Conservation (phyloP, 371 early-diverging fungal genomes). For the Cokeromyces recurvatus region DNA sequence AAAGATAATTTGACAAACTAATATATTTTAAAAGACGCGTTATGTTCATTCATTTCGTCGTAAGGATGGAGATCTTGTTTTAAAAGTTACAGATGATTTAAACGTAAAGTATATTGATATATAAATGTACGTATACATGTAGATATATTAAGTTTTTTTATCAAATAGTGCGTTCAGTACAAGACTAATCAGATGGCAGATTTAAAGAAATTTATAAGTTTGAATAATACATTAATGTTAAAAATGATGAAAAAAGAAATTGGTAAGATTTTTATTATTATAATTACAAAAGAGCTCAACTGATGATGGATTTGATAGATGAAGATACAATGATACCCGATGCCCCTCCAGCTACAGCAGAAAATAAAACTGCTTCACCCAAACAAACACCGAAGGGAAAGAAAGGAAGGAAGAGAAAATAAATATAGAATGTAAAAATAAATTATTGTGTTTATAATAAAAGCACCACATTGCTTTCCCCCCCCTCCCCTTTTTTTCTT, state of each 20-base stretch:
- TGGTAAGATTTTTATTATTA: too few relatives aligned
- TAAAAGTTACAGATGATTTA: conserved; percentile 72
- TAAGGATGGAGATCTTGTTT: conserved; percentile 65
- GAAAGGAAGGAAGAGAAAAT: conserved; percentile 27
- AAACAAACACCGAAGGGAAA: conserved; percentile 21
- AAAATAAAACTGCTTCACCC: conserved; percentile 16
- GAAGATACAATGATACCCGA: conserved; percentile 20
- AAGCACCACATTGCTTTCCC: too few relatives aligned
- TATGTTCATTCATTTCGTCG: conserved; percentile 69
- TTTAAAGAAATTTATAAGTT: conserved; percentile 65
- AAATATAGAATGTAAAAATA: not conserved
- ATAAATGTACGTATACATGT: not conserved
- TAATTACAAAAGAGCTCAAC: not conserved
- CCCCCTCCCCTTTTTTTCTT: too few relatives aligned
- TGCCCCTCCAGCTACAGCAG: conserved; percentile 9
- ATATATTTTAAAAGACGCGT: conserved; percentile 47
- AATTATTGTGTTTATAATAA: not conserved
- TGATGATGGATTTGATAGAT: not conserved
- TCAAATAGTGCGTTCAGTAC: conserved; percentile 57
- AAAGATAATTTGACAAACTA: too few relatives aligned
- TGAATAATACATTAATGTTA: conserved; percentile 62
- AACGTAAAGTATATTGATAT: conserved; percentile 33
- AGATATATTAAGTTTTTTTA: not conserved
- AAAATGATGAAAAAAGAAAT: conserved; percentile 62
- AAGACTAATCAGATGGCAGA: conserved; percentile 71